Percentiles rank a stretch among this genome's conserved stretches.
Conservation (phyloP, 163 green algal species). For the Scenedesmus sp. region DNA sequence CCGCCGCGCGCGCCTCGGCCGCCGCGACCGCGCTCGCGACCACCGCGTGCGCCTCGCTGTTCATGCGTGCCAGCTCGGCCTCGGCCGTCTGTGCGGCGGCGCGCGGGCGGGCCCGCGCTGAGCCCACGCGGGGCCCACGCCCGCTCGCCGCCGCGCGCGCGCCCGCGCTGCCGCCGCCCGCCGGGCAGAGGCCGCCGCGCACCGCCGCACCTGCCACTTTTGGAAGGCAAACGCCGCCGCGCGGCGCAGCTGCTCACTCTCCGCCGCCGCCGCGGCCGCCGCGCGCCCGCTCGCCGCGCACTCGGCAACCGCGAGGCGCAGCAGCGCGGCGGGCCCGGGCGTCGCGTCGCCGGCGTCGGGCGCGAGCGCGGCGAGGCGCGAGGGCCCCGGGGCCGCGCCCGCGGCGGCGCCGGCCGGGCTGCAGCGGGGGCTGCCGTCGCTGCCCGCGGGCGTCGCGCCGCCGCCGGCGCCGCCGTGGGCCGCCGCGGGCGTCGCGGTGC, state of each 20-base stretch:
- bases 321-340: background rate
- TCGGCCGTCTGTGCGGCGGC: background rate
- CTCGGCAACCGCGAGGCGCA: conserved; percentile 1
- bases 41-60: background rate
- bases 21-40: conserved; percentile 17
- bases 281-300: background rate
- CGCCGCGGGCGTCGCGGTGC: background rate
- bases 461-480: background rate
- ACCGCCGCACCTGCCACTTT: background rate
- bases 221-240: background rate
- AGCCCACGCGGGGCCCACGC: no score
- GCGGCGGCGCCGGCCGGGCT: background rate
- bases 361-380: background rate
- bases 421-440: background rate
- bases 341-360: background rate
- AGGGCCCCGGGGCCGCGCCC: background rate
- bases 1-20: background rate
- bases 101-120: no score
- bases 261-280: background rate
- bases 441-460: background rate
- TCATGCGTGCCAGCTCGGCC: background rate
- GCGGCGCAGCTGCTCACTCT: conserved; percentile 20
- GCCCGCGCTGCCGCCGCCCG: background rate
- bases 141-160: background rate
- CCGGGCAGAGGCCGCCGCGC: background rate